Percentiles rank a stretch among this genome's conserved stretches.
phyloP scores from a whole-genome alignment of 768 basidiomycete species.

The Lactarius akahatsu region DNA sequence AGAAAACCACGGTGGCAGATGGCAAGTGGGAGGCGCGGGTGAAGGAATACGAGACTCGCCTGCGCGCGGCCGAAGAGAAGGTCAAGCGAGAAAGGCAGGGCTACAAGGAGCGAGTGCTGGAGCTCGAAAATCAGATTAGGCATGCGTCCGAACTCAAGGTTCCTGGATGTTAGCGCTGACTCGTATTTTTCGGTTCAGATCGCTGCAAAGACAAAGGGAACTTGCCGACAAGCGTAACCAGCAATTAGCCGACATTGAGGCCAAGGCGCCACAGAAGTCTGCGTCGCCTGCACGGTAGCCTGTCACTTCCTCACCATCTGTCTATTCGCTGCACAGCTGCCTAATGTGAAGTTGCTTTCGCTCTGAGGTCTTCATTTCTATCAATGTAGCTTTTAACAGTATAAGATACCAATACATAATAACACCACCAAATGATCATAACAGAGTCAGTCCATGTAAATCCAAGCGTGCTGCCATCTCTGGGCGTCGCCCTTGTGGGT shows the following conservation, averaged over 20 bases:
- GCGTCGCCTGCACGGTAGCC: slow-evolving; percentile 22
- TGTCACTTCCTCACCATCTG: neutral
- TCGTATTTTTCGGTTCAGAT: slow-evolving; percentile 43
- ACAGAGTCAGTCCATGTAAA: neutral
- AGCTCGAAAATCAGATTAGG: slow-evolving; percentile 73
- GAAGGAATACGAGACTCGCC: slow-evolving; percentile 80
- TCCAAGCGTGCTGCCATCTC: no score
- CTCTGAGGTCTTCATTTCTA: slow-evolving; percentile 16
- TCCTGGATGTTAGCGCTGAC: slow-evolving; percentile 15
- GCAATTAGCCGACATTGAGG: slow-evolving; percentile 52
- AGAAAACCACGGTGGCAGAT: slow-evolving; percentile 71
- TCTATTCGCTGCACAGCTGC: slow-evolving; percentile 8
- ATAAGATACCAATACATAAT: slow-evolving; percentile 21
- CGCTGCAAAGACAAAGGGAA: slow-evolving; percentile 73
- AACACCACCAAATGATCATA: neutral
- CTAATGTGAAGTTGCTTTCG: slow-evolving; percentile 17
- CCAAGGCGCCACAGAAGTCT: slow-evolving; percentile 27
- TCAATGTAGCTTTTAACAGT: slow-evolving; percentile 18
- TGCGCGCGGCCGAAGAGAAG: slow-evolving; percentile 85
- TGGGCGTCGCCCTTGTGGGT: no score
- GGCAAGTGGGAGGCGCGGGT: slow-evolving; percentile 94
- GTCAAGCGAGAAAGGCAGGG: slow-evolving; percentile 94
- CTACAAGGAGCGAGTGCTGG: slow-evolving; percentile 77
- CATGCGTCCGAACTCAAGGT: slow-evolving; percentile 36
- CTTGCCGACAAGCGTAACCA: slow-evolving; percentile 71